phyloP scores from a whole-genome alignment of 441 rosid species.

The Euphorbia celastroides region DNA sequence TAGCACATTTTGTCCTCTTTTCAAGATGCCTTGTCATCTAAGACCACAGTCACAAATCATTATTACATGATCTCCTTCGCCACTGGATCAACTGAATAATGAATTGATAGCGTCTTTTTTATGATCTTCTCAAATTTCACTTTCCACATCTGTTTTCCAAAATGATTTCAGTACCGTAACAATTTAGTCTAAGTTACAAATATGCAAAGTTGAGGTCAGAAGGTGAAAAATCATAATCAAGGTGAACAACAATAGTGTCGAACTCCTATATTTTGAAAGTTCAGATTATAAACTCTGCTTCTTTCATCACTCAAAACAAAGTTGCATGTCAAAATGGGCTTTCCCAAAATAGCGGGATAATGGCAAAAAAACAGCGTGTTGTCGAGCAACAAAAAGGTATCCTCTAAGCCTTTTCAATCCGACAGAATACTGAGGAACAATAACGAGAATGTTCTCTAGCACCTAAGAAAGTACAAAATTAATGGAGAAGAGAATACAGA shows the following conservation, averaged over 20 bases:
- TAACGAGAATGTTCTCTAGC: neutral
- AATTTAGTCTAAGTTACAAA: neutral
- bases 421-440: neutral
- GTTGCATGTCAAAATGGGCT: neutral
- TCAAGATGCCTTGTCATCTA: too few relatives aligned
- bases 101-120: conserved; percentile 40
- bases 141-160: conserved; percentile 61
- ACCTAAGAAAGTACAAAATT: neutral
- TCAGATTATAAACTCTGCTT: neutral
- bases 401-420: neutral
- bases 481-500: neutral
- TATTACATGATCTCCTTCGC: conserved; percentile 78
- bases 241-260: neutral
- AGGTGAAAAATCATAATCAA: neutral
- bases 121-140: conserved; percentile 49
- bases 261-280: too few relatives aligned
- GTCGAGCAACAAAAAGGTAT: neutral
- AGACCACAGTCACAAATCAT: conserved; percentile 5
- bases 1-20: neutral
- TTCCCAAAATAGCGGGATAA: neutral
- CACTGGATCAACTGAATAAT: conserved; percentile 76
- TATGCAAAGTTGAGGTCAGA: conserved; percentile 2
- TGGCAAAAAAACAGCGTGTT: neutral
- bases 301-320: neutral
- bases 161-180: conserved; percentile 7